These are phyloP conservation scores for Auricularia sp. DNA, from an alignment of 768 basidiomycete species.

Conservation along the genomic window DNA sequence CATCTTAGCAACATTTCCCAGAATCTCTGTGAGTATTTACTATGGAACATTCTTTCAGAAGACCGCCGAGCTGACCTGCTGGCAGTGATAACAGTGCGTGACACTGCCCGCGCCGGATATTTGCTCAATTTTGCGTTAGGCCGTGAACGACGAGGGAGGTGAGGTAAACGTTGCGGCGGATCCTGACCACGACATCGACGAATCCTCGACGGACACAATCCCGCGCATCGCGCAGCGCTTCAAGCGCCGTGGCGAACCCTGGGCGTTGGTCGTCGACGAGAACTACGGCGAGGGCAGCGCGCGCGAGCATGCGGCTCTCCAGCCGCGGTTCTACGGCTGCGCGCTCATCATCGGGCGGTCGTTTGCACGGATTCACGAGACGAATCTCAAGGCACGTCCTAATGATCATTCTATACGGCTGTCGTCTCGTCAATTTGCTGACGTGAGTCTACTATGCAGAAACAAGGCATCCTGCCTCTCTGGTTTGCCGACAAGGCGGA, in stretches of 20 bases:
- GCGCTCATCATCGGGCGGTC: slow-evolving; percentile 82
- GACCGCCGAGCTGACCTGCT: slow-evolving; percentile 3
- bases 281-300: slow-evolving; percentile 98
- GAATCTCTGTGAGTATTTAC: slow-evolving; percentile 62
- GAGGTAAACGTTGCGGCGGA: slow-evolving; percentile 90
- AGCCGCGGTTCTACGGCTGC: slow-evolving; percentile 92
- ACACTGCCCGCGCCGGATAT: neutral
- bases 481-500: slow-evolving; percentile 85
- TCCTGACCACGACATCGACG: slow-evolving; percentile 38
- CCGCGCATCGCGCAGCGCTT: slow-evolving; percentile 85
- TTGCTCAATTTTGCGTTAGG: slow-evolving; percentile 31
- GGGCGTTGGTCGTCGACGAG: slow-evolving; percentile 91
- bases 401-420: too few species aligned
- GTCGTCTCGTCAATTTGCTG: neutral
- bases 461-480: slow-evolving; percentile 95
- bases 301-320: slow-evolving; percentile 93
- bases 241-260: slow-evolving; percentile 74
- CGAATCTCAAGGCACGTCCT: slow-evolving; percentile 73
- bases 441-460: slow-evolving; percentile 37
- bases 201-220: slow-evolving; percentile 63
- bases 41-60: neutral
- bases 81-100: slow-evolving; percentile 70
- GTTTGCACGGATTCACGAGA: slow-evolving; percentile 97
- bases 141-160: slow-evolving; percentile 90
- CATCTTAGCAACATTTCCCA: slow-evolving; percentile 95